phyloP scores from a whole-genome alignment of 108 stramenopile species.

The Pseudonitzschia pungens region DNA sequence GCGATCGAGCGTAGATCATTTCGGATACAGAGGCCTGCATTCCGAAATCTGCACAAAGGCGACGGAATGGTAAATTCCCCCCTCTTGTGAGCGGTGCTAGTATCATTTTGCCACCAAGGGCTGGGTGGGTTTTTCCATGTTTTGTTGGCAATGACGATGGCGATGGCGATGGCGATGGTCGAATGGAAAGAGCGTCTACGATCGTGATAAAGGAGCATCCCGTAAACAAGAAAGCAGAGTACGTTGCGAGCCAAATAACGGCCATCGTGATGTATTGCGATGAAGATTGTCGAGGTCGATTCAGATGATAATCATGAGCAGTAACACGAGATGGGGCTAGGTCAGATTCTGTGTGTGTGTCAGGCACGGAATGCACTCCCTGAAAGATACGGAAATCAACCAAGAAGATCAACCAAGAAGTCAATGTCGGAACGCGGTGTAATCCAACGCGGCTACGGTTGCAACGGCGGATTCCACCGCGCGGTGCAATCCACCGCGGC shows the following conservation, averaged over 20 bases:
- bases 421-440: too few species aligned
- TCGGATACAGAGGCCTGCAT: constrained; percentile 38
- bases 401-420: too few species aligned
- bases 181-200: not conserved
- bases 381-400: too few species aligned
- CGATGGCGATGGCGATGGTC: not conserved
- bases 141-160: not conserved
- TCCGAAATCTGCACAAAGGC: constrained; percentile 48
- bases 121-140: not conserved
- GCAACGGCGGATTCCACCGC: too few species aligned
- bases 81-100: constrained; percentile 44
- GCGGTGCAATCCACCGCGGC: too few species aligned
- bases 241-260: not conserved
- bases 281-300: too few species aligned
- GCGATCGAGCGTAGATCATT: constrained; percentile 43
- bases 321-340: too few species aligned
- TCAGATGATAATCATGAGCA: too few species aligned
- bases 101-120: constrained; percentile 28
- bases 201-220: not conserved
- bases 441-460: too few species aligned
- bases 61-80: constrained; percentile 43
- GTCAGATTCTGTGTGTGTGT: too few species aligned
- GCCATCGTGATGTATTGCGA: not conserved
- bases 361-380: too few species aligned
- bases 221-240: not conserved